Base-by-base conservation (phyloP, 345 rosid species). In the Carallia brachiata region DNA sequence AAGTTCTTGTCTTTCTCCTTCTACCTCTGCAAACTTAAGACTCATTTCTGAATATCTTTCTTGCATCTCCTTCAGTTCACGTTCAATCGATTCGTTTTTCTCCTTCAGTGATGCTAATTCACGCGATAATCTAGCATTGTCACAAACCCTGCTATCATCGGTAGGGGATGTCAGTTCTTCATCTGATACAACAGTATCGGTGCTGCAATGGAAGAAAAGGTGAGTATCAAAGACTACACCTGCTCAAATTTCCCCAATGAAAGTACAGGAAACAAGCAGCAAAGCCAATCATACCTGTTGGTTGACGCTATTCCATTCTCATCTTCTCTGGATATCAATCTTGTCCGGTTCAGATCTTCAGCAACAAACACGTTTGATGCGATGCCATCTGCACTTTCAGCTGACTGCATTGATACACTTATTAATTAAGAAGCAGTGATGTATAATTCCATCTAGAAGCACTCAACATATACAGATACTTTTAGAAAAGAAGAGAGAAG, bases 1-100 rank as follows among this genome's bases (percentile, higher is more conserved):
- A 72, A 96, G 96, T 79, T 84, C 82, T 64, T 92, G 96, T 77
- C 99, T 85, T 82, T 92, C 96, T 19, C 98, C 89, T 88, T 96
- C 98, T 8, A 92, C 99, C 77, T 87, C 94, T 68, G 97, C 99
- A 75, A 90, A 95, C 76, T 78, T 87, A 71, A 96, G 88, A 71
- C 99, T 90, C 73, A 88, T 87, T 79, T 90, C 97, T 66, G 97
- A 86, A 76, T 96, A 92, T 75, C 91, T 84, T 65, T 87, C 97
- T 86, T 96, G 89, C 92, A 88, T 92, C 57, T 96, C 98, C 81
- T 86, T 92, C 75, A 96, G 81, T 80, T 96, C 98, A 63, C 77
- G 72, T 75, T 89, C 98, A 96, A 90, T 92, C 6, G 72, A 52
- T 74, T 74, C 78, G 78, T 90, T 96, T 83, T 77, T 88, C 73